Conservation (phyloP, 164 flowering plant genomes). For the Hamamelis virginiana region DNA sequence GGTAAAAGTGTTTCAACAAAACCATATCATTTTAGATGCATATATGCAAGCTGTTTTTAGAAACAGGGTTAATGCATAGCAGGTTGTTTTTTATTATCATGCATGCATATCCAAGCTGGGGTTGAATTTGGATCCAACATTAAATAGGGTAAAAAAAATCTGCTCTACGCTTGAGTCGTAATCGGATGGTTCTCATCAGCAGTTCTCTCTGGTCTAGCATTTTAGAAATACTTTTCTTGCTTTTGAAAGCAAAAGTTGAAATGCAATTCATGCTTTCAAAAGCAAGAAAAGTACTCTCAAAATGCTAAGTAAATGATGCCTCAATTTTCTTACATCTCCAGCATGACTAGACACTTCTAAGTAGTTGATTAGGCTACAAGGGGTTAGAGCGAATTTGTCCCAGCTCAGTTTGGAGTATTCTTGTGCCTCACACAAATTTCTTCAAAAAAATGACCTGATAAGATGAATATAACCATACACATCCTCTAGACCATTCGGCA, state of each 20-base stretch:
- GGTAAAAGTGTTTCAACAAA: not conserved
- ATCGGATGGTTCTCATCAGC: not conserved
- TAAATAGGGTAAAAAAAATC: not conserved
- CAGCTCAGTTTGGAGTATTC: no score
- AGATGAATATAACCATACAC: no score
- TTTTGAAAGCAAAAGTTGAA: not conserved
- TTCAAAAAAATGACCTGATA: no score
- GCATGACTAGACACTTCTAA: no score
- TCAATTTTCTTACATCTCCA: not conserved
- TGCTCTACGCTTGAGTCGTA: not conserved
- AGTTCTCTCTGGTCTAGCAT: not conserved
- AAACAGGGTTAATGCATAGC: no score
- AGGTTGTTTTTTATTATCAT: not conserved
- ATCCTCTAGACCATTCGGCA: no score
- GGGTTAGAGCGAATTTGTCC: no score
- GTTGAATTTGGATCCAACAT: not conserved
- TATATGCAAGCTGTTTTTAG: conserved; percentile 3
- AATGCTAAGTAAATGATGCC: not conserved
- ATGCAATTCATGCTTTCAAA: not conserved
- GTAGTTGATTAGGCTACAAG: no score
- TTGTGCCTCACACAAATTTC: no score
- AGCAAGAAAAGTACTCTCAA: not conserved
- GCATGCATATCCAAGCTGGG: not conserved
- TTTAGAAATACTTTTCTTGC: not conserved
- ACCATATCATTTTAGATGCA: not conserved